Conservation (phyloP, 352 stramenopile genomes). For the Globisporangium acanthophoron region DNA sequence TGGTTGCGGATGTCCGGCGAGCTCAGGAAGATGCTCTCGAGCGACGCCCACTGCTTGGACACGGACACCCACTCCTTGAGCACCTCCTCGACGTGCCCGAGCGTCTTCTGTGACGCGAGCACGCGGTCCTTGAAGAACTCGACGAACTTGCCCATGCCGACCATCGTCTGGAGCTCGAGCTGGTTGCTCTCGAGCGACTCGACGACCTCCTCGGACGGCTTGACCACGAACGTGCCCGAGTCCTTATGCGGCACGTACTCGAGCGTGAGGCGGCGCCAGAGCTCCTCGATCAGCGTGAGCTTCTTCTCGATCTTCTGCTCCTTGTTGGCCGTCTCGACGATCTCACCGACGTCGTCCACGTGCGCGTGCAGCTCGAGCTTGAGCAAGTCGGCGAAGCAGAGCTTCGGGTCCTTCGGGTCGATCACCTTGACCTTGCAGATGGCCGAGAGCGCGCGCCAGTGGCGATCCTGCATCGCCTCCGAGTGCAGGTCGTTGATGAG, state of each 20-base stretch:
- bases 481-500: conserved; percentile 95
- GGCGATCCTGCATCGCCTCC: conserved; percentile 91
- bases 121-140: conserved; percentile 88
- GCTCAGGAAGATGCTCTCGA: conserved; percentile 88
- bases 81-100: conserved; percentile 83
- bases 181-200: conserved; percentile 86
- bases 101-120: conserved; percentile 65
- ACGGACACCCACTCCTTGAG: conserved; percentile 87
- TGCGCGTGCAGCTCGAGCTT: conserved; percentile 81
- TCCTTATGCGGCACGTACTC: conserved; percentile 88
- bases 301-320: conserved; percentile 91
- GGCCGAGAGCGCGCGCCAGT: conserved; percentile 88
- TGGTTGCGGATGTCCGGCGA: conserved; percentile 87
- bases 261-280: conserved; percentile 77
- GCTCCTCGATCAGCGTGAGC: conserved; percentile 82
- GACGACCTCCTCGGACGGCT: conserved; percentile 81
- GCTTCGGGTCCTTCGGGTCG: conserved; percentile 77
- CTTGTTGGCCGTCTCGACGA: conserved; percentile 86
- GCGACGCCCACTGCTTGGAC: conserved; percentile 83
- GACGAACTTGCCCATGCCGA: conserved; percentile 89
- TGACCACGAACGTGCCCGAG: conserved; percentile 81
- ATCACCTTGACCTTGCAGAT: conserved; percentile 88
- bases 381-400: conserved; percentile 76
- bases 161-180: conserved; percentile 85
- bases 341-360: conserved; percentile 83